Conservation (phyloP, 371 early-diverging fungal genomes). For the Mortierella sp. region DNA sequence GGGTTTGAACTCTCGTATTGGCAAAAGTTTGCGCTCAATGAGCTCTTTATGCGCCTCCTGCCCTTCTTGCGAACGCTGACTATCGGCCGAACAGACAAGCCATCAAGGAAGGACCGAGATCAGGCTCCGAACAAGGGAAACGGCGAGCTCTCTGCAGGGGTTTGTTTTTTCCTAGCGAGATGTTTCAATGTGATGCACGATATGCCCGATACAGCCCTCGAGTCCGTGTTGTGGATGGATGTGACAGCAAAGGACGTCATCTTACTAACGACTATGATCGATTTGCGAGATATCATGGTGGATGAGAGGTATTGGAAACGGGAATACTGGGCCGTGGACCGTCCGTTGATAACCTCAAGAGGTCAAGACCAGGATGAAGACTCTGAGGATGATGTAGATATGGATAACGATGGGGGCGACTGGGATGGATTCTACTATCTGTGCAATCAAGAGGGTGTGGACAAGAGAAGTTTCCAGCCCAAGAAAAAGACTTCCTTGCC, state of each 20-base stretch:
- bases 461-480: not conserved
- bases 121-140: slow-evolving; percentile 3
- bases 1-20: slow-evolving; percentile 52
- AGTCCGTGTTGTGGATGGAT: slow-evolving; percentile 53
- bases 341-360: not conserved
- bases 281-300: slow-evolving; percentile 49
- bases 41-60: slow-evolving; percentile 44
- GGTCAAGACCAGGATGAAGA: not conserved
- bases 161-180: slow-evolving; percentile 48
- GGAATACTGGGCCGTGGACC: slow-evolving; percentile 40
- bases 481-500: slow-evolving; percentile 6
- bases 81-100: slow-evolving; percentile 48
- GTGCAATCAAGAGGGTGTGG: slow-evolving; percentile 33
- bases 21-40: slow-evolving; percentile 56
- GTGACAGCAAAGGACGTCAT: slow-evolving; percentile 43
- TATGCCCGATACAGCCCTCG: slow-evolving; percentile 52
- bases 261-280: slow-evolving; percentile 42
- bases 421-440: slow-evolving; percentile 53
- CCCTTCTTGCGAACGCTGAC: slow-evolving; percentile 41
- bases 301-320: slow-evolving; percentile 52
- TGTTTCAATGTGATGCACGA: slow-evolving; percentile 56
- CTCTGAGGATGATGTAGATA: slow-evolving; percentile 6
- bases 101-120: slow-evolving; percentile 19
- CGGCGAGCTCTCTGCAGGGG: slow-evolving; percentile 43
- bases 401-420: slow-evolving; percentile 25